phyloP scores from a whole-genome alignment of 495 filamentous ascomycete species.

The Bathelium albidoporum region DNA sequence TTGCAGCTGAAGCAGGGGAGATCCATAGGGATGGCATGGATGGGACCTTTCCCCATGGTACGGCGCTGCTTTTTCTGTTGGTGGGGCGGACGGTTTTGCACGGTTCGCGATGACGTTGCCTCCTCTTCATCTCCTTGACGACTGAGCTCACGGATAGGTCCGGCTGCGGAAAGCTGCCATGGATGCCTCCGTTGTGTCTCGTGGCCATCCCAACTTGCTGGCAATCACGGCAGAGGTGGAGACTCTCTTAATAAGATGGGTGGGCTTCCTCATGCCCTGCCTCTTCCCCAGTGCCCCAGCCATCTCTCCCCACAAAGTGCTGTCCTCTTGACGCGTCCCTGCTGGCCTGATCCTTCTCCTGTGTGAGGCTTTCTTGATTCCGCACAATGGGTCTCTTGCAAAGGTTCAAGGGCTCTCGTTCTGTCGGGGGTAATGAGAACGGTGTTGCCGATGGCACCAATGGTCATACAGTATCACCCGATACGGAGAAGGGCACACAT shows the following conservation, averaged over 20 bases:
- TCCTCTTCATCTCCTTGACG: background rate
- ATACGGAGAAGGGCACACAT: background rate
- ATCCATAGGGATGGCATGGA: background rate
- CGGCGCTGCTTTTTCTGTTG: too few relatives aligned
- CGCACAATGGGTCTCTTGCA: background rate
- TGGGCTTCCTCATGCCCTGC: background rate
- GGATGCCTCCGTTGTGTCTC: background rate
- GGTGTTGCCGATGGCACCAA: background rate
- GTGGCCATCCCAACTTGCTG: background rate
- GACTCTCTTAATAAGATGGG: constrained; percentile 4
- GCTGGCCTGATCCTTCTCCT: background rate
- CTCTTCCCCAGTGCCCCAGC: background rate
- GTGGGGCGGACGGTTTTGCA: background rate
- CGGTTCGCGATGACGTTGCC: constrained; percentile 1
- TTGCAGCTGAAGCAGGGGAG: background rate
- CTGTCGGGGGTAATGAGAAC: background rate
- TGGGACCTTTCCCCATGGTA: background rate
- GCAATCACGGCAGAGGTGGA: background rate
- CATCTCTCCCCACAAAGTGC: background rate
- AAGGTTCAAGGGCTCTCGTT: background rate
- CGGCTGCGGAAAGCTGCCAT: background rate
- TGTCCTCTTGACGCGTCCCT: background rate
- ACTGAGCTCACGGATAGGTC: background rate
- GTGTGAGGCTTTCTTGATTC: background rate
- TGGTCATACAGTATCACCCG: background rate